phyloP scores from a whole-genome alignment of 352 stramenopile species.

The Elongisporangium senticosum region DNA sequence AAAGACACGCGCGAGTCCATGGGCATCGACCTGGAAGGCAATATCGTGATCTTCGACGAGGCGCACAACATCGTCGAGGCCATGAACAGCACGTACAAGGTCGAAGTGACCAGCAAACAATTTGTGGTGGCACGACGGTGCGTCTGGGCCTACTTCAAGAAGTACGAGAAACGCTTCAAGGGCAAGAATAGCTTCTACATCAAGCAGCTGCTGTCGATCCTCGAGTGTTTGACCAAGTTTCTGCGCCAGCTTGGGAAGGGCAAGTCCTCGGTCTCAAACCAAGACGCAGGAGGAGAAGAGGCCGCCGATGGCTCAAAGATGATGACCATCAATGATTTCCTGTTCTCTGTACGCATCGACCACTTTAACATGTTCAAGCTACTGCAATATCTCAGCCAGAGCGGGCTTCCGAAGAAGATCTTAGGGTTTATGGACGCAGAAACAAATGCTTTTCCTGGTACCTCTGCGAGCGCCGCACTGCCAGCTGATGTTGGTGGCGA shows the following conservation, averaged over 20 bases:
- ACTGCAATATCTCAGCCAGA: conserved; percentile 72
- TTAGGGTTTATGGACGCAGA: conserved; percentile 70
- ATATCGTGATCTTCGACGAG: conserved; percentile 98
- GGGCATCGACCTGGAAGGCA: conserved; percentile 79
- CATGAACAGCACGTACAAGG: conserved; percentile 89
- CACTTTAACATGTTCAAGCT: conserved; percentile 91
- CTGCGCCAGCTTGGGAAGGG: conserved; percentile 47
- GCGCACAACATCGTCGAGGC: conserved; percentile 98
- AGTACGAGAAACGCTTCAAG: conserved; percentile 85
- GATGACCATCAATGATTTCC: conserved; percentile 82
- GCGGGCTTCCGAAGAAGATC: conserved; percentile 78
- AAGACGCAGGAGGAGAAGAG: conserved; percentile 9
- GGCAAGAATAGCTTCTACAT: conserved; percentile 88
- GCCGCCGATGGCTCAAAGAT: conserved; percentile 38
- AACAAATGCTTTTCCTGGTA: conserved; percentile 1
- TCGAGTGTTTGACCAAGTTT: conserved; percentile 77
- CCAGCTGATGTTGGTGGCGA: background rate
- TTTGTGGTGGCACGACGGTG: conserved; percentile 61
- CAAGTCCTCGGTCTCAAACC: background rate
- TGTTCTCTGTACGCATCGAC: conserved; percentile 73
- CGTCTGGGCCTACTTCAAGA: conserved; percentile 84
- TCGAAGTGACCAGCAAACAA: conserved; percentile 69
- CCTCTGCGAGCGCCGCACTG: background rate
- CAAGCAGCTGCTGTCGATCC: conserved; percentile 78
- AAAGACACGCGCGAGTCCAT: conserved; percentile 88